A percentile compares a stretch with the other conserved stretches of the same genome.
Evolutionary conservation across 495 filamentous ascomycete species (phyloP).

Genomic region (Zalerion maritima): DNA sequence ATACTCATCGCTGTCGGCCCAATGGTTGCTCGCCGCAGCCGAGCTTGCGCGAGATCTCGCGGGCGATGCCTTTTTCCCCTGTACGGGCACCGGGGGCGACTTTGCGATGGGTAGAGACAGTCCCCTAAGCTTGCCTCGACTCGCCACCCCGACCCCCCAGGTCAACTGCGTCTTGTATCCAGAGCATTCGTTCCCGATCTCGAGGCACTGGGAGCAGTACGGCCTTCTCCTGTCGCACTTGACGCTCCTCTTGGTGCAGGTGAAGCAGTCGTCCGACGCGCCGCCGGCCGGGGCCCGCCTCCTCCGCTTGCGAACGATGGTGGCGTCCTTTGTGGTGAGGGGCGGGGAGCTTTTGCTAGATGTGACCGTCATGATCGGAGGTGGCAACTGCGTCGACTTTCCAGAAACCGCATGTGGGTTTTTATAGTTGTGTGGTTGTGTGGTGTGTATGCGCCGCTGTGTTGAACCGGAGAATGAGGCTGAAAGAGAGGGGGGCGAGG

Average conservation of each 20-base stretch:
- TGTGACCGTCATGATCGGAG: too few relatives aligned
- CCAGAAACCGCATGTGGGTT: too few relatives aligned
- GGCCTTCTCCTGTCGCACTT: slow-evolving; percentile 87
- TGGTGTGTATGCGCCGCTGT: too few relatives aligned
- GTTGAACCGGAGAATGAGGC: too few relatives aligned
- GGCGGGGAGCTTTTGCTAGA: too few relatives aligned
- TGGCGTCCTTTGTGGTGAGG: slow-evolving; percentile 26
- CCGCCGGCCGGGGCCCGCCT: slow-evolving; percentile 79
- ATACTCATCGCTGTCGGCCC: slow-evolving; percentile 22
- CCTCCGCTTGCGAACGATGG: slow-evolving; percentile 57
- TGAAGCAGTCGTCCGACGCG: slow-evolving; percentile 90
- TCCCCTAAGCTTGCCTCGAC: slow-evolving; percentile 86
- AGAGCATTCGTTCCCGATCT: slow-evolving; percentile 81
- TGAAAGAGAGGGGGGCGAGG: too few relatives aligned
- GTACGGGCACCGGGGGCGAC: slow-evolving; percentile 40
- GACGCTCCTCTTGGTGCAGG: slow-evolving; percentile 66
- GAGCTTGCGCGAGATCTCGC: slow-evolving; percentile 24
- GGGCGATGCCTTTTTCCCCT: slow-evolving; percentile 26
- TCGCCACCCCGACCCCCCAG: slow-evolving; percentile 95
- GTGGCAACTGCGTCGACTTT: too few relatives aligned
- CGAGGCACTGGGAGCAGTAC: slow-evolving; percentile 90
- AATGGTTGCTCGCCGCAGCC: slow-evolving; percentile 20
- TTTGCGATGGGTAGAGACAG: slow-evolving; percentile 73
- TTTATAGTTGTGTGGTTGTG: too few relatives aligned
- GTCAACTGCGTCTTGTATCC: slow-evolving; percentile 96